These are phyloP conservation scores for barley (Hordeum vulgare) DNA, from an alignment of 176 grass and related monocot genomes.

Conservation along the genomic window DNA sequence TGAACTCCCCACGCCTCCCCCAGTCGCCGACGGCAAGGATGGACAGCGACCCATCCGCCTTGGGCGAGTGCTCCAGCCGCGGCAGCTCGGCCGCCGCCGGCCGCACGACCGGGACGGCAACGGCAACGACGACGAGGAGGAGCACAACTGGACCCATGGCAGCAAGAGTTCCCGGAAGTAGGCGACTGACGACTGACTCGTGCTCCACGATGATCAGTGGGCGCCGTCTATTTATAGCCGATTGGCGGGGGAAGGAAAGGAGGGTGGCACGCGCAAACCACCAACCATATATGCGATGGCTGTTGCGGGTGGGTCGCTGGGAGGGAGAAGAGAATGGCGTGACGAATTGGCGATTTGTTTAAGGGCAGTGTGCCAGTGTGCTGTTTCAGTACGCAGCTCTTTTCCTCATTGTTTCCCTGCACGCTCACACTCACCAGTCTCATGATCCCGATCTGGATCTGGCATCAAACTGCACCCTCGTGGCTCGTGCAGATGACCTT, in stretches of 20 bases:
- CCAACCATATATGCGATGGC: background rate
- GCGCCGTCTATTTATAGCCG: background rate
- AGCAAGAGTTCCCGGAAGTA: background rate
- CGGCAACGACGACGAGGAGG: background rate
- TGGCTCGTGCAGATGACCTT: background rate
- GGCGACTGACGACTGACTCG: background rate
- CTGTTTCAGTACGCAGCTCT: too few relatives aligned
- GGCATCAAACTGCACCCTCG: background rate
- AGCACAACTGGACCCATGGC: constrained; percentile 2
- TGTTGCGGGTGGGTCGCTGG: background rate
- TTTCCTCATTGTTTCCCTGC: background rate
- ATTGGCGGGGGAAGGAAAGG: background rate
- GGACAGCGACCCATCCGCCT: constrained; percentile 33
- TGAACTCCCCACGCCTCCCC: constrained; percentile 41
- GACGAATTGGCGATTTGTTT: background rate
- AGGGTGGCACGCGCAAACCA: background rate
- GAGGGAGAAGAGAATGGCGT: background rate
- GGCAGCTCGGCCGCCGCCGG: background rate
- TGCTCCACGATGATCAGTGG: background rate
- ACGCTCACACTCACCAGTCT: background rate
- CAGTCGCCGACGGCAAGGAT: constrained; percentile 53
- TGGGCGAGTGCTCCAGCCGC: constrained; percentile 38
- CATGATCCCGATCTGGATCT: background rate
- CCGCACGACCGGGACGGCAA: background rate
- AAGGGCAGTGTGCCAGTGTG: background rate